Conservation (phyloP, 2,329 filamentous ascomycete genomes). For the Aureobasidium zeae region DNA sequence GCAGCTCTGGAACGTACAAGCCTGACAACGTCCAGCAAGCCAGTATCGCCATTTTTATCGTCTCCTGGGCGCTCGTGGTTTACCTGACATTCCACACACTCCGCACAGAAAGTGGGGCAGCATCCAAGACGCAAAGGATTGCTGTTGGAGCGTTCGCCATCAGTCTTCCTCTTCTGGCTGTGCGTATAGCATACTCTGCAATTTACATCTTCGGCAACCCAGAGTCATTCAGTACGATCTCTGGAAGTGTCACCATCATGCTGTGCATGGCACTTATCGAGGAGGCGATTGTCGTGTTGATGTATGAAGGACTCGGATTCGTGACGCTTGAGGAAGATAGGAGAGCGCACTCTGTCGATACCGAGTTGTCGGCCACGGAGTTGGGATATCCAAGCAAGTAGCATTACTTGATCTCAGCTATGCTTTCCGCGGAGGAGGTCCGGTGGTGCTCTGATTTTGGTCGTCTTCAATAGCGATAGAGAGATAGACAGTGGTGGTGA, state of each 20-base stretch:
- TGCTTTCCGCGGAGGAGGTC: too few relatives aligned
- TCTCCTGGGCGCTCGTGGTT: constrained; percentile 18
- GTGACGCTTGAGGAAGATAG: constrained; percentile 4
- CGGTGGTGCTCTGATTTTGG: too few relatives aligned
- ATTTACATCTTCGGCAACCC: constrained; percentile 18
- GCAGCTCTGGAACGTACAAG: constrained; percentile 18
- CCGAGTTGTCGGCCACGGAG: not conserved
- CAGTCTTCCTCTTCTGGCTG: constrained; percentile 24
- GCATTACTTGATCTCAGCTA: too few relatives aligned
- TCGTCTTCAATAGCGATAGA: too few relatives aligned
- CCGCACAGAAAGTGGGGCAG: constrained; percentile 4
- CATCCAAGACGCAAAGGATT: constrained; percentile 16
- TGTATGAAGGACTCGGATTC: constrained; percentile 6
- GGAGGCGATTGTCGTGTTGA: not conserved
- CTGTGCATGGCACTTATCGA: constrained; percentile 12
- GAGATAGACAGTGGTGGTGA: too few relatives aligned
- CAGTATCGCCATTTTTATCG: constrained; percentile 18
- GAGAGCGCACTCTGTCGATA: not conserved
- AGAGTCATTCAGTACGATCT: constrained; percentile 15
- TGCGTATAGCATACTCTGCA: constrained; percentile 31
- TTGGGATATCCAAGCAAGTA: too few relatives aligned
- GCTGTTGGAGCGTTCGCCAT: constrained; percentile 22
- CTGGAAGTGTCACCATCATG: constrained; percentile 9
- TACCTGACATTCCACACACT: constrained; percentile 15
- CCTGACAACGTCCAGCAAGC: constrained; percentile 19